These are phyloP conservation scores for Tetrapisispora iriomotensis DNA, from an alignment of 805 yeast genomes.

Conservation along the genomic window DNA sequence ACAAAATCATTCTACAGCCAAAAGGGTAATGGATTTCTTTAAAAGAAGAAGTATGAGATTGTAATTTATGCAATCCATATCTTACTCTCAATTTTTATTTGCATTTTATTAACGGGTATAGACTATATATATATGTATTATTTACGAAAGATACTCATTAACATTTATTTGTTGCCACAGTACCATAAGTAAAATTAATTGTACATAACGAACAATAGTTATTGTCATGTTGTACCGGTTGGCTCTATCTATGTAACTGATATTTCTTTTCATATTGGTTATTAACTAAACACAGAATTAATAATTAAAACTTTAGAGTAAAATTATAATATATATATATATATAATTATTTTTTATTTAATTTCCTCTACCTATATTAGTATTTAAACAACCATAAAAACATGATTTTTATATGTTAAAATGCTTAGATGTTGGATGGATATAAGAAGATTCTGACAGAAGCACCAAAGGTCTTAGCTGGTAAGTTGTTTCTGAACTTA, in stretches of 20 bases:
- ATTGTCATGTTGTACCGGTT: too few relatives aligned
- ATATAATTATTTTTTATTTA: too few relatives aligned
- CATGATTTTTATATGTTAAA: conserved; percentile 3
- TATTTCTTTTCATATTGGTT: too few relatives aligned
- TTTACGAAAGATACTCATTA: too few relatives aligned
- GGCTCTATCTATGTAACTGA: too few relatives aligned
- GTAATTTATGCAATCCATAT: conserved; percentile 4
- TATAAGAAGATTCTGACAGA: conserved; percentile 98
- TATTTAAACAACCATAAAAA: conserved; percentile 4
- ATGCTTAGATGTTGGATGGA: conserved; percentile 94
- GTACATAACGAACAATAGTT: too few relatives aligned
- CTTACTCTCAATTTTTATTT: not conserved
- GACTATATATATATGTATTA: too few relatives aligned
- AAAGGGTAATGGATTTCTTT: conserved; percentile 69
- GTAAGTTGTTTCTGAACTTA: conserved; percentile 96
- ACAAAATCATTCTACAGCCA: conserved; percentile 48
- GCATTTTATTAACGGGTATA: too few relatives aligned
- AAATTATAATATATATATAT: conserved; percentile 4
- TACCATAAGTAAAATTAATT: too few relatives aligned
- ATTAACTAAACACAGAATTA: not conserved
- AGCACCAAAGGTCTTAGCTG: conserved; percentile 99
- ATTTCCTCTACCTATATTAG: conserved; percentile 4
- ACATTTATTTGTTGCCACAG: too few relatives aligned
- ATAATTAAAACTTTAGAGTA: not conserved
- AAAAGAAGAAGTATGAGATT: conserved; percentile 49